These are phyloP conservation scores for Aspergillus ibericus DNA, from an alignment of 2,329 filamentous ascomycete species.

Conservation along the genomic window DNA sequence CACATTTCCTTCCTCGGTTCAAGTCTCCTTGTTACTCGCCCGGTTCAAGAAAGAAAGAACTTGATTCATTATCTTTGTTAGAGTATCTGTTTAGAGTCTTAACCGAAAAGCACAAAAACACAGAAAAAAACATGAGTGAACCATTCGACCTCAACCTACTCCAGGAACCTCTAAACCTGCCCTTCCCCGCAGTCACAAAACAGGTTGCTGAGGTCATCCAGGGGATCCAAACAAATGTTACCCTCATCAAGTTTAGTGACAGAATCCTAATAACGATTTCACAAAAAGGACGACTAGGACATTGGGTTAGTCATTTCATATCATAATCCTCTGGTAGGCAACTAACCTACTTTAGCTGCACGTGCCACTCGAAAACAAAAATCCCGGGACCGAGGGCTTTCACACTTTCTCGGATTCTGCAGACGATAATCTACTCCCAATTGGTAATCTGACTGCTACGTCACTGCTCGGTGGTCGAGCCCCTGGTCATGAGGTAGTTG, in stretches of 20 bases:
- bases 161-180: constrained; percentile 49
- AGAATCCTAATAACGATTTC: constrained; percentile 88
- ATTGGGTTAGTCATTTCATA: constrained; percentile 71
- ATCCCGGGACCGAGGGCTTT: constrained; percentile 37
- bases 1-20: neutral
- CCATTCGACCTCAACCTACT: constrained; percentile 24
- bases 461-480: constrained; percentile 83
- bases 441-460: constrained; percentile 78
- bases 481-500: constrained; percentile 75
- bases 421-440: constrained; percentile 66
- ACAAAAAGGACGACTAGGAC: constrained; percentile 79
- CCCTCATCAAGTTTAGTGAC: constrained; percentile 75
- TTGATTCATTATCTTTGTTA: neutral
- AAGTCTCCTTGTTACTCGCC: neutral
- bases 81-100: neutral
- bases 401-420: constrained; percentile 43
- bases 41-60: too few species aligned
- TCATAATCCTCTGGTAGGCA: neutral
- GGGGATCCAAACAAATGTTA: constrained; percentile 69
- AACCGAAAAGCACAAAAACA: neutral
- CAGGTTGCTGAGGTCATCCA: constrained; percentile 63
- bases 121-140: constrained; percentile 25
- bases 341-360: constrained; percentile 26
- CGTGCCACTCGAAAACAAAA: constrained; percentile 35
- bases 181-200: constrained; percentile 68